Evolutionary conservation across 2,329 filamentous ascomycete species (phyloP).

Genomic region (Arthrobotrys iridis): DNA sequence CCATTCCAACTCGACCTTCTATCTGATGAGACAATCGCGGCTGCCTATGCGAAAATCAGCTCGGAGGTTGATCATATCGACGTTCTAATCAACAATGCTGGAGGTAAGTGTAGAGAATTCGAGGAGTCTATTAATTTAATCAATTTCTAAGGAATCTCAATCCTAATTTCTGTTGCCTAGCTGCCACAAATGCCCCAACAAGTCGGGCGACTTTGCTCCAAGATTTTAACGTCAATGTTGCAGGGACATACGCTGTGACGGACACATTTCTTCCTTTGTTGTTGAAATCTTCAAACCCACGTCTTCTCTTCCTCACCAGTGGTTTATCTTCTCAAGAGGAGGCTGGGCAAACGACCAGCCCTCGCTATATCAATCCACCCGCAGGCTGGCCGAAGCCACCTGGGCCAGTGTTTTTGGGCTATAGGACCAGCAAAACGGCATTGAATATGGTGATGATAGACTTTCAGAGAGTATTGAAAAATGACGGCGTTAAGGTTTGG

Average conservation of each 20-base stretch:
- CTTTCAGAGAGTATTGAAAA: conserved; percentile 62
- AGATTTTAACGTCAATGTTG: conserved; percentile 66
- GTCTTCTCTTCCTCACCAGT: conserved; percentile 66
- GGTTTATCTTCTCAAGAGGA: conserved; percentile 61
- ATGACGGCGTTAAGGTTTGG: conserved; percentile 67
- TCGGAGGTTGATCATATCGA: conserved; percentile 59
- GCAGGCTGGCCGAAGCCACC: conserved; percentile 63
- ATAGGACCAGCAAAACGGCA: conserved; percentile 63
- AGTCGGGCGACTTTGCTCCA: conserved; percentile 64
- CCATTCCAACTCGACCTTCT: conserved; percentile 58
- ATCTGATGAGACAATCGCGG: conserved; percentile 60
- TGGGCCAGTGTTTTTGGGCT: conserved; percentile 57
- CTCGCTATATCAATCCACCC: conserved; percentile 48
- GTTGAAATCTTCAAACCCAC: conserved; percentile 63
- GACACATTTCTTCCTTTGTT: conserved; percentile 64
- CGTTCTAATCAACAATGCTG: conserved; percentile 61
- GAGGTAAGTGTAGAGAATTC: conserved; percentile 17
- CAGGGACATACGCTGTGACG: conserved; percentile 64
- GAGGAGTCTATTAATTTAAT: background rate
- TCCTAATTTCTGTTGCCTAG: background rate
- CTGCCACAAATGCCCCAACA: conserved; percentile 36
- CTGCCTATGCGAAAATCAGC: conserved; percentile 58
- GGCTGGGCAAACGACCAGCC: conserved; percentile 52
- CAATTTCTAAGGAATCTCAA: background rate
- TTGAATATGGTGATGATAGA: conserved; percentile 67